Base-by-base conservation (phyloP, 2,329 filamentous ascomycete species). In the Epichloe uncinata region DNA sequence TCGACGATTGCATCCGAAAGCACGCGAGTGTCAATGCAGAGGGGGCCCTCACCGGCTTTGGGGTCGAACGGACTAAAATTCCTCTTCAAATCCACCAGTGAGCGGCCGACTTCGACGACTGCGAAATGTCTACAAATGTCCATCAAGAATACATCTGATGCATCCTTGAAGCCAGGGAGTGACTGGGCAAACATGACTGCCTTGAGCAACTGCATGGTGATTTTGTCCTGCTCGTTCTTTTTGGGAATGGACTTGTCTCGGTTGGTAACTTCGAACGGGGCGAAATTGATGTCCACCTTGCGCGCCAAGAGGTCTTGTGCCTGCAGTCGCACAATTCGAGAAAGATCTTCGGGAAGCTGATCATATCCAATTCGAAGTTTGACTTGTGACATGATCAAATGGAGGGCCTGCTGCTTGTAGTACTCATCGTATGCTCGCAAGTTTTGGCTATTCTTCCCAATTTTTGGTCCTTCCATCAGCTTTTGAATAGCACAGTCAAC, bases 351-450 rank as follows among this genome's bases (percentile, higher is more conserved):
- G 0, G 91, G 91, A 12, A 97, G 72, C 58, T 78, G 84, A 60
- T 98, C 93, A 53, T 81, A 81, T 4, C 93, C 93, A 51, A 98
- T 85, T 49, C 91, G 81, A 34, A 98, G 73, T 69, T 97, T 98
- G 48, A 95, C 73, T 59, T 97, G 90, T 0, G 89, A 79, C 56
- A 85, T 88, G 60, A 98, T 82, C 59, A 97, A 76, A 53, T 89
- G 82, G 57, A 96, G 81, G 0, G 94, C 87, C 66, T 98, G 89
- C 61, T 86, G 85, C 69, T 97, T 97, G 72, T 98, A 95, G 64
- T 87, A 93, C 0, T 73, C 72, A 60, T 97, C 91, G 30, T 71
- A 70, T 36, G 85, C 81, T 57, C 84, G 85, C 34, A 51, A 9
- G 51, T 69, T 68, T 52, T 74, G 68, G 37, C 63, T 68, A 15